These are phyloP conservation scores for Didymella pomorum DNA, from an alignment of 2,329 filamentous ascomycete species.

Conservation along the genomic window DNA sequence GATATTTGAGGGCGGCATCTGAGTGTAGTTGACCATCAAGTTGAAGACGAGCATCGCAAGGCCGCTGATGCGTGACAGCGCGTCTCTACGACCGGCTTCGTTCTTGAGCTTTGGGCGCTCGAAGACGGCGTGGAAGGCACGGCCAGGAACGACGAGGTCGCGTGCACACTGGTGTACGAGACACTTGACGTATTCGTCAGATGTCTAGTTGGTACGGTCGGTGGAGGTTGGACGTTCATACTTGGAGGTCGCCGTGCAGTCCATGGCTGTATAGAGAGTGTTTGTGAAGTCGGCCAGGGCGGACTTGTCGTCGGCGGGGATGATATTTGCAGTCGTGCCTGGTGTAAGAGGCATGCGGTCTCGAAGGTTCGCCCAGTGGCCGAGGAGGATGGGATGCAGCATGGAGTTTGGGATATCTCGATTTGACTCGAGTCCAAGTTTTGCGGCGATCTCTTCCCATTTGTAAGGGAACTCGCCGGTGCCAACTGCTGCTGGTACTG, in stretches of 20 bases:
- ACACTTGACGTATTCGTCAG: too few species aligned
- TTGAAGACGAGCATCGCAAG: too few species aligned
- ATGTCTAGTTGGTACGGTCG: too few species aligned
- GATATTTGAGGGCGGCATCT: too few species aligned
- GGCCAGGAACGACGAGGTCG: too few species aligned
- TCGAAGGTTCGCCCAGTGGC: background rate
- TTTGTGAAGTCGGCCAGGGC: background rate
- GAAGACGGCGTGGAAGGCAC: too few species aligned
- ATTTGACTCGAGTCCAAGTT: background rate
- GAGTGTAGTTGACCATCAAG: too few species aligned
- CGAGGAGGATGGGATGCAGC: background rate
- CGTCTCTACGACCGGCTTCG: too few species aligned
- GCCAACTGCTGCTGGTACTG: background rate
- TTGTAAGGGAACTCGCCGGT: background rate
- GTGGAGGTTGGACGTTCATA: background rate
- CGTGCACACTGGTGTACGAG: too few species aligned
- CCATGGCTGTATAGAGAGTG: background rate
- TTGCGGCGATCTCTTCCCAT: background rate
- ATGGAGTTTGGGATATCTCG: background rate
- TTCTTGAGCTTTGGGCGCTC: too few species aligned
- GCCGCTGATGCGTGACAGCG: too few species aligned
- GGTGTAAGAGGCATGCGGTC: background rate
- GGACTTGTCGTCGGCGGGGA: background rate
- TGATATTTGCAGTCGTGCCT: background rate
- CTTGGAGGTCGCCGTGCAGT: background rate